Base-by-base conservation (phyloP, 768 basidiomycete species). In the Podaxis mareebaensis region DNA sequence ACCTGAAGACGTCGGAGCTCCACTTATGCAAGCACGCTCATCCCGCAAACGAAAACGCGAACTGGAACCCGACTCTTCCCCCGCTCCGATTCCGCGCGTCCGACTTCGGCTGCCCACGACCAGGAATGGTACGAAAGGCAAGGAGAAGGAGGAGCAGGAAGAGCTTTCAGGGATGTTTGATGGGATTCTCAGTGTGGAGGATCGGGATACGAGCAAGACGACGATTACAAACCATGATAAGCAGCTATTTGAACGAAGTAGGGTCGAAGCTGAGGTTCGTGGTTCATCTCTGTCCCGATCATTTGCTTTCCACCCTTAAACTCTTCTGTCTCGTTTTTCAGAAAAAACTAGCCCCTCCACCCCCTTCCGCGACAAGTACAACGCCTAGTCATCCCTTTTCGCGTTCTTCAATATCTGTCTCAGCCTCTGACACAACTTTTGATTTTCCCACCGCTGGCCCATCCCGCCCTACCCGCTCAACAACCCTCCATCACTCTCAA, bases 151-250 rank as follows among this genome's bases (percentile, higher is more conserved):
- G 44, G 82, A 83, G 20, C 89, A 92, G 17, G 90, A 92, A 59
- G 88, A 89, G 8, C 88, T 88, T 6, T 80, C 79, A 44, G 88
- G 89, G 26, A 79, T 95, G 55, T 98, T 96, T 70, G 95, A 97
- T 53, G 95, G 95, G 22, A 81, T 96, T 44, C 80, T 99, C 39
- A 75, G 74, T 13, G 74, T 80, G 1, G 79, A 79, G 17, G 91
- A 96, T 60, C 85, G 93, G 39, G 93, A 94, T 70, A 88, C 83
- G 49, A 76, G 80, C 22, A 88, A 85, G 71, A 94, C 95, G 7
- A 73, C 73, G 0, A 90, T 96, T 28, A 72, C 75, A 3, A 74
- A 76, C 33, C 67, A 68, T 4, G 95, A 96, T 73, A 87, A 89
- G 69, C 72, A 79, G 53, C 81, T 83, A 56, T 98, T 92, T 71